phyloP scores from a whole-genome alignment of 2,329 filamentous ascomycete species.

The Penicillium capsulatum region DNA sequence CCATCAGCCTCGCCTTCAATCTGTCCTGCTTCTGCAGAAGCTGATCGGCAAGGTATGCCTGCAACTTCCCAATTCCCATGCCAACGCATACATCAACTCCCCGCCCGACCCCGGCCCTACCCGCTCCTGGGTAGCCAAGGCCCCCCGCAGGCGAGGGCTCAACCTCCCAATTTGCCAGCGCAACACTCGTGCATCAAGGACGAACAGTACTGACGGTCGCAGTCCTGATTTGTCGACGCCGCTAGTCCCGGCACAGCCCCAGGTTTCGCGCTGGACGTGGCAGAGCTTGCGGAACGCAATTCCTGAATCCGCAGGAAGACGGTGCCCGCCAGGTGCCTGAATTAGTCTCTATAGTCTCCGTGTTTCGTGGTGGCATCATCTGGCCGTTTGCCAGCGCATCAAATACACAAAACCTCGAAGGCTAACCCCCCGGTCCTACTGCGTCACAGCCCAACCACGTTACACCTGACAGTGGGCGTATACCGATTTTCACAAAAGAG shows the following conservation, averaged over 20 bases:
- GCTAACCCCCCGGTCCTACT: constrained; percentile 33
- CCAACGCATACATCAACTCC: constrained; percentile 39
- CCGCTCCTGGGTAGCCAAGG: constrained; percentile 23
- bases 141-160: constrained; percentile 16
- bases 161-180: constrained; percentile 25
- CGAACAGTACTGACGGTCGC: constrained; percentile 7
- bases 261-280: constrained; percentile 24
- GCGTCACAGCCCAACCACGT: constrained; percentile 47
- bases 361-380: constrained; percentile 23
- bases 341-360: constrained; percentile 14
- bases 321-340: background rate
- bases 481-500: constrained; percentile 33
- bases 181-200: constrained; percentile 19
- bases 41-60: constrained; percentile 38
- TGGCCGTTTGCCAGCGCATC: constrained; percentile 43
- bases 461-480: constrained; percentile 32
- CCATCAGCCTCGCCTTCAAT: constrained; percentile 12
- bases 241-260: constrained; percentile 27
- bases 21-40: constrained; percentile 24
- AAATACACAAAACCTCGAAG: constrained; percentile 29
- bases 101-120: constrained; percentile 20
- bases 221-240: constrained; percentile 24
- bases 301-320: background rate
- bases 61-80: constrained; percentile 21
- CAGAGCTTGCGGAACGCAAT: constrained; percentile 13